Evolutionary conservation across 257 asterid species (phyloP), one percentile per base, ranked within the genome.

Genomic region (Solanum stenotomum): DNA sequence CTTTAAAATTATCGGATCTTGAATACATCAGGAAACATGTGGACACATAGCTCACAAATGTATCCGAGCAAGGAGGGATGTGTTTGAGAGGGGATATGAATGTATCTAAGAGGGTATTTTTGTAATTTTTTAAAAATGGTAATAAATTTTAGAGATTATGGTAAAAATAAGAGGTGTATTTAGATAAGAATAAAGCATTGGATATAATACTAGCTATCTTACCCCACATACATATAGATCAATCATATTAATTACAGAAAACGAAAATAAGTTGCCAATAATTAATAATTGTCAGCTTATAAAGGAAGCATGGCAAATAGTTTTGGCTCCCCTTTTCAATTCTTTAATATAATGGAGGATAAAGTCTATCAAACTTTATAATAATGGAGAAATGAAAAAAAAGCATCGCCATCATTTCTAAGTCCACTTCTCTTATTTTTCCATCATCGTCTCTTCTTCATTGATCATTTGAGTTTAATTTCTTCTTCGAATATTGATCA

Each of bases 321-420:
- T 92, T 85, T 85, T 89, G 88, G 91, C 88, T 87, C 76, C 90
- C 67, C 90, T 94, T 91, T 90, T 86, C 89, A 87, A 83, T 88
- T 90, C 88, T 89, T 85, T 84, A 87, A 83, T 56, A 29, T 16
- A 81, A 29, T 16, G 42, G 67, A 74, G 56, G 91, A 91, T 84
- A 52, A 79, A 89, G 31, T 87, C 6, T 86, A 35, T 85, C 29
- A 83, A 38, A 72, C 72, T 86, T 87, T 70, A 22, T 71, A 71
- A 61, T 37, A 49, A 74, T 63, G 40, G 88, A 85, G 44, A 89
- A 72, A 18, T 68, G 88, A 89, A 87, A 63, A 87, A 63, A 81
- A 84, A 35, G 86, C 34, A 84, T 59, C 71, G 1, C 63, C 37
- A 65, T 42, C 86, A 27, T 85, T 31, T 70, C 77, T 33, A 56